Conservation (phyloP, 1,284 basidiomycete genomes). For the Pascua sp. region DNA sequence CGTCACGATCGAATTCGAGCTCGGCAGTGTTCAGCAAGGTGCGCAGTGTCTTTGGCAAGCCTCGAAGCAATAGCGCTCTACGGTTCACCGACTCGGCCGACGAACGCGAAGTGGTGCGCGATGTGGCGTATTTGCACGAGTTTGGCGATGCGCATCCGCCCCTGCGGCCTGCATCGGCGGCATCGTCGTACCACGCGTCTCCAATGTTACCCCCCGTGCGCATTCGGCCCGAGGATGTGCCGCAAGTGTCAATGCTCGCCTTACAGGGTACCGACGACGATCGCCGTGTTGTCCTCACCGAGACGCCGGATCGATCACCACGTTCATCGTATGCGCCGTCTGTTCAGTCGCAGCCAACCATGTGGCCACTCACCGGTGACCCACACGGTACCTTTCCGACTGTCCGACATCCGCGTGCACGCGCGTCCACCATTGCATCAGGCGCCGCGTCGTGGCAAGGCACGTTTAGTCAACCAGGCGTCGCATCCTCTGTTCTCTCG, state of each 20-base stretch:
- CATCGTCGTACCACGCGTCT: conserved; percentile 28
- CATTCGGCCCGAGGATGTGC: conserved; percentile 20
- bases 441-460: conserved; percentile 10
- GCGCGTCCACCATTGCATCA: conserved; percentile 14
- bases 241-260: conserved; percentile 17
- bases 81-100: conserved; percentile 27
- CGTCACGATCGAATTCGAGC: conserved; percentile 34
- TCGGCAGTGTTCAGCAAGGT: conserved; percentile 39
- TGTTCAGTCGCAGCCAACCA: conserved; percentile 7
- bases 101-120: conserved; percentile 21
- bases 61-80: conserved; percentile 34
- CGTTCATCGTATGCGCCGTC: conserved; percentile 31
- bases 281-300: conserved; percentile 16
- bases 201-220: conserved; percentile 16
- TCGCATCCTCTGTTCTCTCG: no score
- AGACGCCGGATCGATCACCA: conserved; percentile 27
- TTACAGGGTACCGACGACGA: conserved; percentile 22
- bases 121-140: no score
- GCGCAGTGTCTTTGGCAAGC: conserved; percentile 36
- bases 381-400: conserved; percentile 2
- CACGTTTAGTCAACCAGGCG: no score
- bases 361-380: conserved; percentile 7
- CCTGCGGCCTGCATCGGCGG: conserved; percentile 22
- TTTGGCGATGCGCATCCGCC: no score
- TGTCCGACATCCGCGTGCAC: conserved; percentile 1